phyloP scores from a whole-genome alignment of 495 filamentous ascomycete genomes.

The Cercophora sp. region DNA sequence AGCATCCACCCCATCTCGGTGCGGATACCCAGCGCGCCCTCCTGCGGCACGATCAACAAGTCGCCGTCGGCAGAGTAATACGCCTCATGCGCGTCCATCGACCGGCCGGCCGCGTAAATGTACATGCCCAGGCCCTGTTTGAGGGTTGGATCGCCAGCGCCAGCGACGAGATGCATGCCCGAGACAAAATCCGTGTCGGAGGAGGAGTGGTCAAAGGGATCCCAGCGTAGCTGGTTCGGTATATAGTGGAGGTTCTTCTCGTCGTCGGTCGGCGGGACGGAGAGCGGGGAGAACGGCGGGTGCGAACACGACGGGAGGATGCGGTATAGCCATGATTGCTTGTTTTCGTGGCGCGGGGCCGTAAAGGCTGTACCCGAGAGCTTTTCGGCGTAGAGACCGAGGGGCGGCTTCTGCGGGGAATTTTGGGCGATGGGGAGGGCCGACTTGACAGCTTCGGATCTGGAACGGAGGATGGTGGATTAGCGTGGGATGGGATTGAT shows the following conservation, averaged over 20 bases:
- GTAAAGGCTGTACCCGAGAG: constrained; percentile 93
- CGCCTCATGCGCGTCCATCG: constrained; percentile 69
- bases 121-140: constrained; percentile 80
- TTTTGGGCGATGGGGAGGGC: constrained; percentile 64
- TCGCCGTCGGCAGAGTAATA: constrained; percentile 93
- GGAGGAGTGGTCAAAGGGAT: constrained; percentile 72
- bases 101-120: constrained; percentile 74
- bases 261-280: constrained; percentile 31
- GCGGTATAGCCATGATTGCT: constrained; percentile 92
- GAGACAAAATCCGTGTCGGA: constrained; percentile 70
- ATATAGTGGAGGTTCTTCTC: constrained; percentile 56
- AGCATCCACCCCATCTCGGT: constrained; percentile 79
- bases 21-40: constrained; percentile 79
- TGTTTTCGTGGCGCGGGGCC: constrained; percentile 81
- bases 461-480: constrained; percentile 11
- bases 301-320: constrained; percentile 83
- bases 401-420: constrained; percentile 80
- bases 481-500: not conserved
- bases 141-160: constrained; percentile 75
- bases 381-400: constrained; percentile 88
- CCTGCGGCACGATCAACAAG: constrained; percentile 78
- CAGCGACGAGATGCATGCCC: constrained; percentile 71
- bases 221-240: constrained; percentile 89
- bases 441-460: constrained; percentile 44
- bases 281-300: constrained; percentile 54